Evolutionary conservation across 495 filamentous ascomycete species (phyloP).

Genomic region (Aspergillus wentii): DNA sequence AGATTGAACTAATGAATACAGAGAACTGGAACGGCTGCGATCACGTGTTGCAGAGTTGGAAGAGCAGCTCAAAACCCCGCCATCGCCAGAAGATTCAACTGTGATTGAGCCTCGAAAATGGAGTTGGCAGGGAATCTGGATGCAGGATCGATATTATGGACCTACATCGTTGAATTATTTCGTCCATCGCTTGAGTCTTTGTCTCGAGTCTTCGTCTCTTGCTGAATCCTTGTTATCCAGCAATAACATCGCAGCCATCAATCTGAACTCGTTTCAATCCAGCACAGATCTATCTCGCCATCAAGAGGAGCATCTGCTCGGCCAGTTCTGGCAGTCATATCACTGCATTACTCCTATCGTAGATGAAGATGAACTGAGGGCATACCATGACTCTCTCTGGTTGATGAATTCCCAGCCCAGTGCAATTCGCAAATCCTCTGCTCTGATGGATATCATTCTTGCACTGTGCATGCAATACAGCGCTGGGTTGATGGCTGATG

Average conservation of each 20-base stretch:
- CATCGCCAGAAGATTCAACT: too few relatives aligned
- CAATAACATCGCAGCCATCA: too few relatives aligned
- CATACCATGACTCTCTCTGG: conserved; percentile 46
- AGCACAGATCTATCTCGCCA: too few relatives aligned
- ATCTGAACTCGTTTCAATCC: too few relatives aligned
- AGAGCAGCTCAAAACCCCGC: conserved; percentile 19
- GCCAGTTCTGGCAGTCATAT: conserved; percentile 47
- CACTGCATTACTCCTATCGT: conserved; percentile 32
- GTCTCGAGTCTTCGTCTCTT: too few relatives aligned
- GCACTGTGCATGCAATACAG: conserved; percentile 48
- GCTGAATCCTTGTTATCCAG: too few relatives aligned
- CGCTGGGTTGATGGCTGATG: conserved; percentile 19
- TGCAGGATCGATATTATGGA: conserved; percentile 23
- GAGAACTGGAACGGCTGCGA: conserved; percentile 39
- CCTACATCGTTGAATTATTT: conserved; percentile 28
- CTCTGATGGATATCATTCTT: conserved; percentile 46
- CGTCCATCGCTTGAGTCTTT: conserved; percentile 20
- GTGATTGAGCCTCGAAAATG: too few relatives aligned
- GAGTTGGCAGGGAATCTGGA: conserved; percentile 22
- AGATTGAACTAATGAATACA: conserved; percentile 27
- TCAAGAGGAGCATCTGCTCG: too few relatives aligned
- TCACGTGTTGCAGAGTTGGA: conserved; percentile 33
- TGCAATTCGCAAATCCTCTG: conserved; percentile 36
- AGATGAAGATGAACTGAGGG: conserved; percentile 42
- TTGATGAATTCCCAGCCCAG: conserved; percentile 18